A percentile compares a stretch with the other conserved stretches of the same genome.
Evolutionary conservation across 306 rosid genomes (phyloP).

Genomic region (Prunus kanzakura): DNA sequence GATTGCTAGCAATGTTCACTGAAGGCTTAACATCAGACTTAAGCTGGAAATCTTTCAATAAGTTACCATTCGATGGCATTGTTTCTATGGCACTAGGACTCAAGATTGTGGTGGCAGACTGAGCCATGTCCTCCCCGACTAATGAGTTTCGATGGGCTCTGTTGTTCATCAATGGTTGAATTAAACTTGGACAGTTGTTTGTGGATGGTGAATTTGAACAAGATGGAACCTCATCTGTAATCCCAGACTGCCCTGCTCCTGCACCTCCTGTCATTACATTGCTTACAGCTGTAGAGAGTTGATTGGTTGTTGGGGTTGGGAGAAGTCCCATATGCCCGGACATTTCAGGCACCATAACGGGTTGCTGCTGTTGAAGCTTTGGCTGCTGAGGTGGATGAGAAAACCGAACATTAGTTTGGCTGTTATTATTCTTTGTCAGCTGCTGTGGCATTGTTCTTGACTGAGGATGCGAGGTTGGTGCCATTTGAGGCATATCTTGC

Average conservation of each 20-base stretch:
- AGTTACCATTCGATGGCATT: slow-evolving; percentile 50
- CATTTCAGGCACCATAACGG: slow-evolving; percentile 47
- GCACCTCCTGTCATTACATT: slow-evolving; percentile 48
- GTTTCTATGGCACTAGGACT: slow-evolving; percentile 54
- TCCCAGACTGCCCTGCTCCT: slow-evolving; percentile 67
- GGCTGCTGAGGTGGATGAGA: slow-evolving; percentile 57
- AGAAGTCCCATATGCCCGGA: slow-evolving; percentile 50
- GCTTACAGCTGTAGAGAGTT: slow-evolving; percentile 47
- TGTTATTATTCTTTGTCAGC: slow-evolving; percentile 41
- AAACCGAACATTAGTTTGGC: slow-evolving; percentile 42
- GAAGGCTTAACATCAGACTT: slow-evolving; percentile 75
- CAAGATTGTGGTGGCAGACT: slow-evolving; percentile 61
- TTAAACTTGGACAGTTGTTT: slow-evolving; percentile 57
- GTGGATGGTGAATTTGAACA: slow-evolving; percentile 95
- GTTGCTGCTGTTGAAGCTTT: slow-evolving; percentile 68
- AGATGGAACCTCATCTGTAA: slow-evolving; percentile 85
- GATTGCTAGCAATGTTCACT: slow-evolving; percentile 60
- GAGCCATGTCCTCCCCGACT: slow-evolving; percentile 73
- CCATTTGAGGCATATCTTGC: slow-evolving; percentile 48
- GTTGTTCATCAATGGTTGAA: slow-evolving; percentile 52
- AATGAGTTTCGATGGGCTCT: slow-evolving; percentile 41
- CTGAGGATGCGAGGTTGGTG: slow-evolving; percentile 43
- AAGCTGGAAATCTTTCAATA: slow-evolving; percentile 56
- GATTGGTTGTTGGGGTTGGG: slow-evolving; percentile 42
- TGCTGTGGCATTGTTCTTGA: slow-evolving; percentile 48